Evolutionary conservation across 805 yeast species (phyloP).

Genomic region (Nematodospora valgi): DNA sequence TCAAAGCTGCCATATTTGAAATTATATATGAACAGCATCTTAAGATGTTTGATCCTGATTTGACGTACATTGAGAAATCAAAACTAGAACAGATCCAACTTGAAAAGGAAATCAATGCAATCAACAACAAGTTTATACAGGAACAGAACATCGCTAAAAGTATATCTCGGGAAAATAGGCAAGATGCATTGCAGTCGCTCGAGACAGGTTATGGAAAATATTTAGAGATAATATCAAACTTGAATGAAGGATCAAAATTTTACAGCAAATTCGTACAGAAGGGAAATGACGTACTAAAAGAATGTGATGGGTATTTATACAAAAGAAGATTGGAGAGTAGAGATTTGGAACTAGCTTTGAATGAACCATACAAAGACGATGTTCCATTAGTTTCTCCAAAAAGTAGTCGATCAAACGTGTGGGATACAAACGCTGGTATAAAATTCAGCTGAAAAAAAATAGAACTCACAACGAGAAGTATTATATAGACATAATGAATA

Average conservation of each 20-base stretch:
- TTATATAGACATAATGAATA: no score
- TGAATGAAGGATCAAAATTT: constrained; percentile 67
- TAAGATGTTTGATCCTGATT: constrained; percentile 46
- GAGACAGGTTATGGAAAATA: constrained; percentile 50
- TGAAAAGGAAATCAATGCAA: constrained; percentile 33
- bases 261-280: constrained; percentile 59
- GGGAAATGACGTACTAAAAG: constrained; percentile 41
- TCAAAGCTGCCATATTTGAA: constrained; percentile 32
- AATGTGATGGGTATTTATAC: constrained; percentile 51
- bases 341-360: constrained; percentile 36
- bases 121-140: constrained; percentile 28
- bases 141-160: constrained; percentile 13
- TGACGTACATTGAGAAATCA: constrained; percentile 41
- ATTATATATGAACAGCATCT: constrained; percentile 40
- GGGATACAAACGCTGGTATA: constrained; percentile 16
- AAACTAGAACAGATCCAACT: constrained; percentile 30
- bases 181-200: constrained; percentile 47
- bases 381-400: constrained; percentile 3
- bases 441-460: constrained; percentile 11
- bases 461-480: constrained; percentile 1
- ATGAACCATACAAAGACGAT: neutral
- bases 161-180: constrained; percentile 35
- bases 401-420: constrained; percentile 8
- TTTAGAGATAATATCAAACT: constrained; percentile 53
- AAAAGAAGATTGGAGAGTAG: constrained; percentile 51